These are phyloP conservation scores for Rhododendron griersonianum DNA, from an alignment of 148 eudicot genomes.

Conservation along the genomic window DNA sequence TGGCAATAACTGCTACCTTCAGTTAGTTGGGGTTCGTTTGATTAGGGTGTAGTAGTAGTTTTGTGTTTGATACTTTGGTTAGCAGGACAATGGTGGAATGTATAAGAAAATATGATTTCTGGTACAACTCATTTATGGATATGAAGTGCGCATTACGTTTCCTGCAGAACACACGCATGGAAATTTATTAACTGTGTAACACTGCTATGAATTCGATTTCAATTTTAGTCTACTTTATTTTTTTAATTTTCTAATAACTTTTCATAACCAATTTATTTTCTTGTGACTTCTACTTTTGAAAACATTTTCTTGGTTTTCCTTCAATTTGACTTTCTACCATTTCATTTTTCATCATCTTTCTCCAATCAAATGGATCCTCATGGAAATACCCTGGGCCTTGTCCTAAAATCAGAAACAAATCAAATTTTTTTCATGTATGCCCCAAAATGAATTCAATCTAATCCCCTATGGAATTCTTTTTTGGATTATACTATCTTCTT, in stretches of 20 bases:
- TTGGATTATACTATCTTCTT: background rate
- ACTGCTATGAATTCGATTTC: background rate
- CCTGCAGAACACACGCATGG: background rate
- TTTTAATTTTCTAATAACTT: background rate
- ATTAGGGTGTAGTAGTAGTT: background rate
- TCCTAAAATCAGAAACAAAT: background rate
- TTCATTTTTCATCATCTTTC: background rate
- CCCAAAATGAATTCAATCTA: background rate
- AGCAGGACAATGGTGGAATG: background rate
- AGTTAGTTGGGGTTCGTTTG: background rate
- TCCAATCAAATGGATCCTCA: background rate
- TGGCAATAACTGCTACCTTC: background rate
- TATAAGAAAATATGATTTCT: background rate
- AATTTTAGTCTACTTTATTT: too few relatives aligned
- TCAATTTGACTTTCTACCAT: background rate
- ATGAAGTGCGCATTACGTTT: background rate
- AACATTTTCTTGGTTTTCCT: background rate
- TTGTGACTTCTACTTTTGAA: background rate
- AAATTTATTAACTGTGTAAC: background rate
- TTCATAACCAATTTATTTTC: background rate
- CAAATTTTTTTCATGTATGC: background rate
- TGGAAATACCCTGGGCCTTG: background rate
- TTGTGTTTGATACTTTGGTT: background rate
- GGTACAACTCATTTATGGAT: background rate
- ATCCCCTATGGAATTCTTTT: background rate